These are phyloP conservation scores for Tilletia caries DNA, from an alignment of 1,284 basidiomycete genomes.

Conservation along the genomic window DNA sequence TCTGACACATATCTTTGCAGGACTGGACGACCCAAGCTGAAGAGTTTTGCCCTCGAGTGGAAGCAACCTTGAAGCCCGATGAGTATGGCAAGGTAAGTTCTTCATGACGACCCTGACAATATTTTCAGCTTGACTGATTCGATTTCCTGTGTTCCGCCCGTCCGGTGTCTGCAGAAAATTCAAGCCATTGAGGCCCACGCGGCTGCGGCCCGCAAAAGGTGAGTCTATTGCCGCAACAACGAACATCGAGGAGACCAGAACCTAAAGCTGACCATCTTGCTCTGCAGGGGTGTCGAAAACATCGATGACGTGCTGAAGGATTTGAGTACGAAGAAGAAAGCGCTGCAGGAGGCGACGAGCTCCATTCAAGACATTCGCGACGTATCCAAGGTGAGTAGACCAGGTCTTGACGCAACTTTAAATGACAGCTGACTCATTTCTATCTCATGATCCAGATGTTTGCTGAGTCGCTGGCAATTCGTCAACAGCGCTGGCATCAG, in stretches of 20 bases:
- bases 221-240: not conserved
- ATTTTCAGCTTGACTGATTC: not conserved
- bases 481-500: conserved; percentile 74
- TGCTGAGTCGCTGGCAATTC: conserved; percentile 64
- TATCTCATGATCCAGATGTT: conserved; percentile 58
- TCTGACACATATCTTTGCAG: conserved; percentile 51
- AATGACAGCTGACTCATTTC: conserved; percentile 9
- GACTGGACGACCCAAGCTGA: conserved; percentile 67
- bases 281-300: conserved; percentile 2
- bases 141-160: not conserved
- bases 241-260: not conserved
- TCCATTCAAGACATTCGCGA: not conserved
- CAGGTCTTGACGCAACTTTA: not conserved
- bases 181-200: not conserved
- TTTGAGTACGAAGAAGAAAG: not conserved
- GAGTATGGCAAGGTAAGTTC: conserved; percentile 62
- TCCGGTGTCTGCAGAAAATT: not conserved
- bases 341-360: not conserved
- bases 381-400: conserved; percentile 2
- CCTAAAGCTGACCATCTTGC: not conserved
- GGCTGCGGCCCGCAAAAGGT: not conserved
- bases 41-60: conserved; percentile 63
- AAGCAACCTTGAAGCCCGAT: conserved; percentile 62
- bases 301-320: conserved; percentile 1
- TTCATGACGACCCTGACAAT: not conserved